Evolutionary conservation across 2,329 filamentous ascomycete genomes (phyloP).

Genomic region (Stagonosporopsis tanaceti): DNA sequence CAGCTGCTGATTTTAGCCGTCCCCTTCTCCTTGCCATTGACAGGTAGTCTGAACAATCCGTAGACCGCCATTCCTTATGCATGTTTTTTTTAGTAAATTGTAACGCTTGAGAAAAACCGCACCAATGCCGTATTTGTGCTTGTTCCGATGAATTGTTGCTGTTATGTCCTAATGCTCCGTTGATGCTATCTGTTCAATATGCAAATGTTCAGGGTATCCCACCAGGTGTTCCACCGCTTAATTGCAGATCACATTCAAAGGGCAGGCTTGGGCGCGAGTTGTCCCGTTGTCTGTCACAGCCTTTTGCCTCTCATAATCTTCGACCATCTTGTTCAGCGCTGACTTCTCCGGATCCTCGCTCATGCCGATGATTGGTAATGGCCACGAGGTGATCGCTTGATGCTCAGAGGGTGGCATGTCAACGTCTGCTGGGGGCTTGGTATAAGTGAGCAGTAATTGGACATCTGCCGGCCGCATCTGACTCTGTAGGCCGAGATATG

Average conservation of each 20-base stretch:
- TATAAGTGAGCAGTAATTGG: slow-evolving; percentile 1
- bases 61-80: no score
- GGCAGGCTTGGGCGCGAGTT: background rate
- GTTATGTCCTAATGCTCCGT: no score
- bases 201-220: no score
- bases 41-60: no score
- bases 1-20: no score
- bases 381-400: background rate
- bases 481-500: slow-evolving; percentile 5
- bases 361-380: slow-evolving; percentile 8
- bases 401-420: slow-evolving; percentile 1
- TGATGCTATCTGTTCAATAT: no score
- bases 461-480: slow-evolving; percentile 6
- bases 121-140: no score
- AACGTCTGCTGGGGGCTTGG: background rate
- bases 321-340: slow-evolving; percentile 3
- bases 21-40: no score
- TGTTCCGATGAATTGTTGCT: no score
- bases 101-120: no score
- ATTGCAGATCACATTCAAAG: background rate
- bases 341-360: slow-evolving; percentile 4
- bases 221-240: background rate
- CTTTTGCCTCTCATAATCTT: background rate
- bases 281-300: background rate
- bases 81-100: no score